Percentiles rank a stretch among this genome's conserved stretches.
phyloP scores from a whole-genome alignment of 2,329 filamentous ascomycete genomes.

The Alternaria atra region DNA sequence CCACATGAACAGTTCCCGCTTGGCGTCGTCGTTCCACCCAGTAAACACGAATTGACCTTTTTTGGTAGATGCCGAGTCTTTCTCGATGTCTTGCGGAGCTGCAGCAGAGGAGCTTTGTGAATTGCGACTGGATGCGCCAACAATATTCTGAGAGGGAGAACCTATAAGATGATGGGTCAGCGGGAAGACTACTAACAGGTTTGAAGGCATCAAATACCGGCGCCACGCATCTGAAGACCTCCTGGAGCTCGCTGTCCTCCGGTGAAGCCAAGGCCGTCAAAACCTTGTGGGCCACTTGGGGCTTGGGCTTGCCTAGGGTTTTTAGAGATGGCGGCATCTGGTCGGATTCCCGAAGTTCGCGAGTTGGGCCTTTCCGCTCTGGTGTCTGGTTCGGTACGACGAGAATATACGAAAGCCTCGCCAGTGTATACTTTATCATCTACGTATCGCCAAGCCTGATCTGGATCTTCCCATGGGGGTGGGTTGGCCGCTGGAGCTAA shows the following conservation, averaged over 20 bases:
- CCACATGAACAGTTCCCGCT: constrained; percentile 7
- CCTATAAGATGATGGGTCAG: neutral
- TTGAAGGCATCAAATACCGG: neutral
- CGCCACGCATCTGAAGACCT: neutral
- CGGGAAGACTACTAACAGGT: neutral
- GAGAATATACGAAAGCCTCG: neutral
- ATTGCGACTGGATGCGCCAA: neutral
- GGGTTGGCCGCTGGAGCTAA: constrained; percentile 2
- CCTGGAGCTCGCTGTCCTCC: neutral
- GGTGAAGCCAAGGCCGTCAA: neutral
- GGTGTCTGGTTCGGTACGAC: neutral
- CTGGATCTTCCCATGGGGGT: neutral
- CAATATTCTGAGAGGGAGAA: neutral
- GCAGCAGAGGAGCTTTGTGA: neutral
- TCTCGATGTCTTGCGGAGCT: neutral
- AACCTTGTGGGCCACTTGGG: neutral
- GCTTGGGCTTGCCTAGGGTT: neutral
- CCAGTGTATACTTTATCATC: constrained; percentile 5
- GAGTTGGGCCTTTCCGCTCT: neutral
- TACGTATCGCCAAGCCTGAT: constrained; percentile 1
- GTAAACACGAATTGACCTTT: constrained; percentile 4
- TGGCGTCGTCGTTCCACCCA: constrained; percentile 12
- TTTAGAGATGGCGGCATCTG: neutral
- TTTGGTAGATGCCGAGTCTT: neutral
- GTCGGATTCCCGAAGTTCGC: neutral